Conservation (phyloP, 768 basidiomycete genomes). For the Stropharia rugosoannulata region DNA sequence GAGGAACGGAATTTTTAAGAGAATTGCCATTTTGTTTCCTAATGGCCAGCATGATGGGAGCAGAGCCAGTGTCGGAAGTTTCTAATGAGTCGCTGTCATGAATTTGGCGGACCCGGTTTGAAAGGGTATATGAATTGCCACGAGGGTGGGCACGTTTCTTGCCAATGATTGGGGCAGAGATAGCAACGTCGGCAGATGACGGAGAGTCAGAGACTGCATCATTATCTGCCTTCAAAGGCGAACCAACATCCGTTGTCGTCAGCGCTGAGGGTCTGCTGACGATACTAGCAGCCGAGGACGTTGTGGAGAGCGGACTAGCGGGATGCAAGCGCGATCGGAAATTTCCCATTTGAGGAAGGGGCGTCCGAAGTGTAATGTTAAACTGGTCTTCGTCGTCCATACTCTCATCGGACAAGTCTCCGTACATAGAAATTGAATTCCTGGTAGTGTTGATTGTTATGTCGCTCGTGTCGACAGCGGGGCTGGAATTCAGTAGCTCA, state of each 20-base stretch:
- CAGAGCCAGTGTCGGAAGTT: slow-evolving; percentile 13
- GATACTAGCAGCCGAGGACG: slow-evolving; percentile 22
- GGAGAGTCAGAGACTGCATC: slow-evolving; percentile 42
- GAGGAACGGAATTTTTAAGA: background rate
- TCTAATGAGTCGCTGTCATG: slow-evolving; percentile 17
- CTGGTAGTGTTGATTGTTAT: slow-evolving; percentile 29
- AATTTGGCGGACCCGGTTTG: slow-evolving; percentile 20
- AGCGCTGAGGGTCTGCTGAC: slow-evolving; percentile 34
- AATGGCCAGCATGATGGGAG: background rate
- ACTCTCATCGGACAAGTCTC: slow-evolving; percentile 26
- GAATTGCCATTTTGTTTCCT: background rate
- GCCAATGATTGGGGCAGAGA: slow-evolving; percentile 37
- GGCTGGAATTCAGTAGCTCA: slow-evolving; percentile 60
- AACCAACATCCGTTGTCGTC: slow-evolving; percentile 36
- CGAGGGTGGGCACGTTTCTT: slow-evolving; percentile 39
- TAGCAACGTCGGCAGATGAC: slow-evolving; percentile 26
- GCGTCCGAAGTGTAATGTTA: slow-evolving; percentile 67
- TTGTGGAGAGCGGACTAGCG: slow-evolving; percentile 15
- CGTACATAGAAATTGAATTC: slow-evolving; percentile 34
- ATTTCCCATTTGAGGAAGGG: slow-evolving; percentile 33
- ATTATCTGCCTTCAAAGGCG: slow-evolving; percentile 34
- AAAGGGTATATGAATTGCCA: slow-evolving; percentile 13
- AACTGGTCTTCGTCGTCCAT: slow-evolving; percentile 62
- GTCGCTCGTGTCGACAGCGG: slow-evolving; percentile 64
- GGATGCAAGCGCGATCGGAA: slow-evolving; percentile 19